These are phyloP conservation scores for Cercospora sp. DNA, from an alignment of 2,329 filamentous ascomycete species.

Conservation along the genomic window DNA sequence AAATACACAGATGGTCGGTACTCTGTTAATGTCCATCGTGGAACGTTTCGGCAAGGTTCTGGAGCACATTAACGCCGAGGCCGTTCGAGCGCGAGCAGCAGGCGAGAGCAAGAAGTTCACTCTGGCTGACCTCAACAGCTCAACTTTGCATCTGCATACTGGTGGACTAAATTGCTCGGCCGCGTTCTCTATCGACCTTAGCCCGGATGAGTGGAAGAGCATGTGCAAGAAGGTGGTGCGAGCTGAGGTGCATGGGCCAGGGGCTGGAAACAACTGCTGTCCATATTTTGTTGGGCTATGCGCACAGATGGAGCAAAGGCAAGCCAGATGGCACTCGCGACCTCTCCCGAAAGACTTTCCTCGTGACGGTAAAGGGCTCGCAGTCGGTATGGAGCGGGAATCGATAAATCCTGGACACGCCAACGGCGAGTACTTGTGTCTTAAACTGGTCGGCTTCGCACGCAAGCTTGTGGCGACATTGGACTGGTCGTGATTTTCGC, in stretches of 20 bases:
- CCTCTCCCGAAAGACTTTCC: slow-evolving; percentile 30
- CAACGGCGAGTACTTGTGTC: slow-evolving; percentile 35
- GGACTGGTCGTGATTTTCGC: slow-evolving; percentile 28
- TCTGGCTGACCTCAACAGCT: slow-evolving; percentile 45
- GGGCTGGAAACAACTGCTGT: slow-evolving; percentile 31
- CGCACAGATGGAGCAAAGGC: slow-evolving; percentile 44
- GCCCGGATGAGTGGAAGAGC: slow-evolving; percentile 45
- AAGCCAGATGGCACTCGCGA: slow-evolving; percentile 44
- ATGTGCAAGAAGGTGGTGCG: slow-evolving; percentile 49
- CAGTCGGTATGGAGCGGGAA: slow-evolving; percentile 13
- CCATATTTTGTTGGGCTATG: slow-evolving; percentile 41
- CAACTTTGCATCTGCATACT: slow-evolving; percentile 46
- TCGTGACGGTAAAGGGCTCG: slow-evolving; percentile 17
- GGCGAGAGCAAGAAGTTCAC: slow-evolving; percentile 45
- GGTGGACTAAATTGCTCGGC: slow-evolving; percentile 46
- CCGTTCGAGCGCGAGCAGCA: slow-evolving; percentile 34
- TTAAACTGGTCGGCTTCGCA: slow-evolving; percentile 32
- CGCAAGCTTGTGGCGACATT: slow-evolving; percentile 30
- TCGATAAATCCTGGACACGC: neutral
- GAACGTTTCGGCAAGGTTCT: slow-evolving; percentile 47
- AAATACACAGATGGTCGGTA: slow-evolving; percentile 46
- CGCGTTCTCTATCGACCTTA: slow-evolving; percentile 48
- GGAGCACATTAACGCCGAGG: slow-evolving; percentile 43
- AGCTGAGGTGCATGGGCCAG: slow-evolving; percentile 45
- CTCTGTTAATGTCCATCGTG: slow-evolving; percentile 45